Percentiles rank a stretch among this genome's conserved stretches.
These are phyloP conservation scores for Dactylorhiza incarnata DNA, from an alignment of 106 monocot genomes.

Conservation along the genomic window DNA sequence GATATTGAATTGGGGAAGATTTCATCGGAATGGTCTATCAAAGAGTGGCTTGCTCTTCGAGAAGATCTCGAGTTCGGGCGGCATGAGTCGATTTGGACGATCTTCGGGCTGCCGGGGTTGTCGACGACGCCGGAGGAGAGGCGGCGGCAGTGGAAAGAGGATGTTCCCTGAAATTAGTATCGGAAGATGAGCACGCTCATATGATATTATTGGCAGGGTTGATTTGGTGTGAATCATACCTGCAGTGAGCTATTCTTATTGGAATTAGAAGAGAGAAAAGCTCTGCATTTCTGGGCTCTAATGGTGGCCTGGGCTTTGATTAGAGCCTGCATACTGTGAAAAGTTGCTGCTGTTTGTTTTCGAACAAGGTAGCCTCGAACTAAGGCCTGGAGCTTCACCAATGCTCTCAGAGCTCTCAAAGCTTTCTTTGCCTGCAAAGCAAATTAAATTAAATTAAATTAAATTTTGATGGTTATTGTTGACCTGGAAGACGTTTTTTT, in stretches of 20 bases:
- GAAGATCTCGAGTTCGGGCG: constrained; percentile 36
- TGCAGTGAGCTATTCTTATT: neutral
- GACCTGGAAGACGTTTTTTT: too few species aligned
- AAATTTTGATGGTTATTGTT: too few species aligned
- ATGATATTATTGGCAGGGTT: neutral
- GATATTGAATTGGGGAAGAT: constrained; percentile 4
- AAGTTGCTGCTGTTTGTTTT: constrained; percentile 43
- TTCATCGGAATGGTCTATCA: constrained; percentile 2
- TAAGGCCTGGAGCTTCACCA: constrained; percentile 24
- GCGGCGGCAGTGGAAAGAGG: constrained; percentile 23
- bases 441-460: neutral
- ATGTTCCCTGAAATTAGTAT: constrained; percentile 19
- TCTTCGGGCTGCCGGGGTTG: constrained; percentile 7
- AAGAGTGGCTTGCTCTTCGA: constrained; percentile 8
- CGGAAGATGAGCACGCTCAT: constrained; percentile 2
- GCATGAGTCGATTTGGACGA: constrained; percentile 55
- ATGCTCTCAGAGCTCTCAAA: constrained; percentile 59
- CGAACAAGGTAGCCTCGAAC: constrained; percentile 82
- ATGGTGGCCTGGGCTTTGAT: constrained; percentile 43
- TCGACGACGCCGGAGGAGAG: constrained; percentile 17
- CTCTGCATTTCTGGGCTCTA: constrained; percentile 21
- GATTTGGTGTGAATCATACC: neutral
- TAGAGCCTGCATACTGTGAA: constrained; percentile 70
- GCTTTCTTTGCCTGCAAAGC: constrained; percentile 72
- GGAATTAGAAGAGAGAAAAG: neutral